Base-by-base conservation (phyloP, 257 asterid species). In the Penstemon davidsonii region DNA sequence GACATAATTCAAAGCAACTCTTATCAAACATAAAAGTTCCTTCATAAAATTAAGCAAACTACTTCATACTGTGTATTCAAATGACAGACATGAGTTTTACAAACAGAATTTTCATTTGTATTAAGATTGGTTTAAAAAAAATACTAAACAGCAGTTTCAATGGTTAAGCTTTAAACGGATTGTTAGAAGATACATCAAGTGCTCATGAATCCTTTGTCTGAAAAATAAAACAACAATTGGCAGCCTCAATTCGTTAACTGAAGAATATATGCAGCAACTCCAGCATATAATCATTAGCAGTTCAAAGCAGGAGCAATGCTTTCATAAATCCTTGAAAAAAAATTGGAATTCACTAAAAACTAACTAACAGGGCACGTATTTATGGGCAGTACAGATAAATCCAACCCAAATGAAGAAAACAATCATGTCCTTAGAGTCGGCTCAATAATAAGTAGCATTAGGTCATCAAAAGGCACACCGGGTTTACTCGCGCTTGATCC, bases 401-500 rank as follows among this genome's bases (percentile, higher is more conserved):
- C 55, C 68, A 63, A 71, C 47, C 47, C 11, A 42, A 47, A 73
- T 7, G 36, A 50, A 15, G 15, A 15, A 45, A 52, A 63, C 59
- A 36, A 68, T 64, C 58, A 54, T 25, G 8, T 46, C 64, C 55
- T 40, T 63, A 61, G 68, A 63, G 57, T 11, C 4, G 36, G 71
- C 33, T 55, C 66, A 78, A 72, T 49, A 50, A 71, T 60, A 13
- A 68, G 57, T 50, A 76, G 82, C 49, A 49, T 63, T 57, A 51
- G 51, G 70, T 55, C 74, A 38, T 54, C 43, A 62, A 58, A 60
- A 5, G 12, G 68, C 41, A 55, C 62, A 60, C 60, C 70, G 64
- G 66, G 54, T 66, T 78, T 75, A 78, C 57, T 78, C 82, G 10
- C 73, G 86, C 65, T 73, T 78, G 83, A 90, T 79, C 54, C 97